Conservation (phyloP, 2,329 filamentous ascomycete species). For the Colletotrichum melonis region DNA sequence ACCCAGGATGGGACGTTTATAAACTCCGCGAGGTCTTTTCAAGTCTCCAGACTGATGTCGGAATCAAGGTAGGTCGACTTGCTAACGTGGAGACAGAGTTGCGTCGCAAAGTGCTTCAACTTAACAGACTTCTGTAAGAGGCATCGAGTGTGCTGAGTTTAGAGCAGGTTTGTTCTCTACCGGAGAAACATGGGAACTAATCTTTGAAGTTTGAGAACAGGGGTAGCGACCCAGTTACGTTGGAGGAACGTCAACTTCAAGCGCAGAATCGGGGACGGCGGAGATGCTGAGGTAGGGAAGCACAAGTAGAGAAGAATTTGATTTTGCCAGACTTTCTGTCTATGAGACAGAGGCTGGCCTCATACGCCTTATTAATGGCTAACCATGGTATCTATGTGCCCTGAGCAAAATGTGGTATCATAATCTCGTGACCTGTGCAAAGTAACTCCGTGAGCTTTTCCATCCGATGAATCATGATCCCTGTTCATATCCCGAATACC, state of each 20-base stretch:
- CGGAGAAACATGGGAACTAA: not conserved
- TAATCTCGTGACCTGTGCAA: slow-evolving; percentile 23
- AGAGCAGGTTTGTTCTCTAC: not conserved
- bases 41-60: not conserved
- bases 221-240: not conserved
- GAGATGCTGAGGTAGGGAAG: too few relatives aligned
- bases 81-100: not conserved
- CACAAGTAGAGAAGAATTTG: too few relatives aligned
- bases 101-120: not conserved
- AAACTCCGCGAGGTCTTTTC: slow-evolving; percentile 6
- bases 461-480: not conserved
- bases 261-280: not conserved
- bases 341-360: not conserved
- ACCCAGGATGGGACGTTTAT: not conserved
- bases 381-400: slow-evolving; percentile 27
- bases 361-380: slow-evolving; percentile 4
- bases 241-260: not conserved
- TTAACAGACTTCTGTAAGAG: not conserved
- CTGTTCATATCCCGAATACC: not conserved
- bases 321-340: not conserved
- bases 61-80: not conserved
- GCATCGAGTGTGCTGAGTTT: not conserved
- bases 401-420: slow-evolving; percentile 32
- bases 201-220: not conserved
- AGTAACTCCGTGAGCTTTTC: slow-evolving; percentile 23